Evolutionary conservation across 129 eudicot species (phyloP).

Genomic region (Escallonia herrerae): DNA sequence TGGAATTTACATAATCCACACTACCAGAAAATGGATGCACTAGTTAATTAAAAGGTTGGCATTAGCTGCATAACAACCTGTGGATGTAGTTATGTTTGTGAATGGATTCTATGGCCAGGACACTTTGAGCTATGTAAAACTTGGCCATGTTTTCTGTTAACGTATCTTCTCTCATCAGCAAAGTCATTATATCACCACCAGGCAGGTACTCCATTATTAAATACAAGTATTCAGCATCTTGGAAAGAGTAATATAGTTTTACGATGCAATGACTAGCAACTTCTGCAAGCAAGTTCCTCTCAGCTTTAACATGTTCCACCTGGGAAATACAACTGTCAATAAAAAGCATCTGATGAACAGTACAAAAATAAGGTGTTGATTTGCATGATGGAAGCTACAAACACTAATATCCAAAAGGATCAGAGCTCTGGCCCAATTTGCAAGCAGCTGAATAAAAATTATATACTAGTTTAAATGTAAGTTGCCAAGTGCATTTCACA

Average conservation of each 20-base stretch:
- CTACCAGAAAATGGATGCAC: slow-evolving; percentile 4
- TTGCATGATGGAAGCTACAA: no score
- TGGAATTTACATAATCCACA: neutral
- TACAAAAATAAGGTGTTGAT: no score
- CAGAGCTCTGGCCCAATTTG: no score
- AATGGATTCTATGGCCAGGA: slow-evolving; percentile 92
- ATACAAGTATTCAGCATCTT: slow-evolving; percentile 86
- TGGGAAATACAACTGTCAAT: slow-evolving; percentile 8
- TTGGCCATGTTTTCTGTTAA: slow-evolving; percentile 78
- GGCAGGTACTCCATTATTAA: slow-evolving; percentile 96
- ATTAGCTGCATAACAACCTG: slow-evolving; percentile 45
- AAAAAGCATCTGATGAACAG: no score
- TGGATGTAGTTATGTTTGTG: slow-evolving; percentile 98
- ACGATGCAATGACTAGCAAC: slow-evolving; percentile 97
- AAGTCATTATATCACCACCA: slow-evolving; percentile 98
- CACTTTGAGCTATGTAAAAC: slow-evolving; percentile 96
- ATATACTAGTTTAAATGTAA: no score
- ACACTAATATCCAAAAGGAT: no score
- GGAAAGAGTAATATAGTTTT: slow-evolving; percentile 86
- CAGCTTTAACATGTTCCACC: slow-evolving; percentile 99
- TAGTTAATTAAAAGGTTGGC: neutral
- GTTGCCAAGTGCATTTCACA: no score
- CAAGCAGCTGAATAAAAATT: no score
- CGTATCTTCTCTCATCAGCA: slow-evolving; percentile 90
- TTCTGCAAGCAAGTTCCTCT: slow-evolving; percentile 94